Evolutionary conservation across 2,329 filamentous ascomycete species (phyloP), one percentile per base, ranked within the genome.

Genomic region (Ilyonectria robusta): DNA sequence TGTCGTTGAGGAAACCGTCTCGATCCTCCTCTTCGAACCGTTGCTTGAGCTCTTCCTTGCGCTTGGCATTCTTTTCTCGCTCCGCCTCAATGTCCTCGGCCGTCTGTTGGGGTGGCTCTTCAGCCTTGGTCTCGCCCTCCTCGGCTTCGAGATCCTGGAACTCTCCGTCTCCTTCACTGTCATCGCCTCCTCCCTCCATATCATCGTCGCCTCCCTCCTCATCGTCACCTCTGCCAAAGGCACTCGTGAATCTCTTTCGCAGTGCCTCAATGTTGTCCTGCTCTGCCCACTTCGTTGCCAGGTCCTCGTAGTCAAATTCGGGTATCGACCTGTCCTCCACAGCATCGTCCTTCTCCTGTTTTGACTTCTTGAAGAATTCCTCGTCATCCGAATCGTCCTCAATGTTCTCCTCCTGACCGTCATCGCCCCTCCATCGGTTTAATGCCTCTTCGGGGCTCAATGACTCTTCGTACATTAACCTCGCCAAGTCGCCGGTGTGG

Each of bases 21-120:
- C 94, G 89, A 78, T 99, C 96, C 84, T 99, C 96, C 80, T 98
- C 95, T 77, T 99, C 96, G 77, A 99, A 99, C 1, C 97, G 91
- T 59, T 97, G 85, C 78, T 94, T 97, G 59, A 99, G 88, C 79
- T 99, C 96, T 81, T 98, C 96, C 81, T 99, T 99, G 71, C 93
- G 88, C 71, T 91, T 90, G 2, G 96, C 96, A 76, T 99, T 99
- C 80, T 90, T 93, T 73, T 94, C 94, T 72, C 96, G 92, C 82
- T 99, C 96, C 4, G 91, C 93, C 69, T 95, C 94, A n/a, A 98
- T 86, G 54, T 81, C 84, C n/a, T 84, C 81, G 13, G 80, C 81
- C 2, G 81, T 77, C 62, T 82, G 81, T 44, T 85, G 82, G 10
- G 83, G 82, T 9, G 84, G 78, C 2, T 79, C 70, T 40, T 72